phyloP scores from a whole-genome alignment of 306 rosid species.

The Sindora glabra region DNA sequence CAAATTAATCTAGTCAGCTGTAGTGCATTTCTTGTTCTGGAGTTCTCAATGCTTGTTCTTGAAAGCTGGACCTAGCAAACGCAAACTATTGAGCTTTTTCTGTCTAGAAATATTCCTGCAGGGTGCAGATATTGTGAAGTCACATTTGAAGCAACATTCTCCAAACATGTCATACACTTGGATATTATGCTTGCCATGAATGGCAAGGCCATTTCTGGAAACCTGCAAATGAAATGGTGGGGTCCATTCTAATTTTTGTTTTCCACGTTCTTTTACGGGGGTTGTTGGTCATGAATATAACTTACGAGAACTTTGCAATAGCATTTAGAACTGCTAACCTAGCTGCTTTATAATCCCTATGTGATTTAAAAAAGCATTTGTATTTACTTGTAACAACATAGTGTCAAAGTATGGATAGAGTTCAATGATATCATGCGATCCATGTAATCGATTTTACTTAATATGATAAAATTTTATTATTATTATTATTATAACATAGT shows the following conservation, averaged over 20 bases:
- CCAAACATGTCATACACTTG: slow-evolving; percentile 82
- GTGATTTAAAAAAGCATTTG: no score
- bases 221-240: slow-evolving; percentile 98
- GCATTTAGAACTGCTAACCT: background rate
- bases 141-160: slow-evolving; percentile 94
- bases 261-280: background rate
- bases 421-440: no score
- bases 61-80: slow-evolving; percentile 98
- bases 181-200: slow-evolving; percentile 98
- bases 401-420: no score
- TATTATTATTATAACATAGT: no score
- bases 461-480: no score
- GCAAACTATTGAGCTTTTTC: slow-evolving; percentile 90
- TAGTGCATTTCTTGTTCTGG: slow-evolving; percentile 90
- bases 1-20: no score
- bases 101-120: slow-evolving; percentile 94
- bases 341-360: slow-evolving; percentile 10
- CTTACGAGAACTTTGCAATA: background rate
- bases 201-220: slow-evolving; percentile 81
- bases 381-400: no score
- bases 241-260: slow-evolving; percentile 7
- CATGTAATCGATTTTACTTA: no score
- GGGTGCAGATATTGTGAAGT: slow-evolving; percentile 92
- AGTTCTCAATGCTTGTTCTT: slow-evolving; percentile 90
- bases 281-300: background rate